Evolutionary conservation across 176 grass and related monocot species (phyloP).

Genomic region (Cocos nucifera): DNA sequence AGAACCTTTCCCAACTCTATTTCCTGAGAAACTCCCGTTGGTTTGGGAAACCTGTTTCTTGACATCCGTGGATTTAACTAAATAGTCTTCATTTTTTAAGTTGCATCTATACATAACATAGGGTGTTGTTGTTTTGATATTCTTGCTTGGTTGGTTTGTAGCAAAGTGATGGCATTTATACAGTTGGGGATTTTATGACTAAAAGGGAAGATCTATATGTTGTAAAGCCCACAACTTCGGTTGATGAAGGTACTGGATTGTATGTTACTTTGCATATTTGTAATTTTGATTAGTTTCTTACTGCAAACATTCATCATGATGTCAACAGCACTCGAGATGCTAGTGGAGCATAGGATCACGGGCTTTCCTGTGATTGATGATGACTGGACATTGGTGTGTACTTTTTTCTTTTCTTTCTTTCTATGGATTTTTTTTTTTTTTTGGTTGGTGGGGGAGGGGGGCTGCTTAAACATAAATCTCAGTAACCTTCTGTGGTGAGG

Average conservation of each 20-base stretch:
- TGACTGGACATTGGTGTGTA: constrained; percentile 59
- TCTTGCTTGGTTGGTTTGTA: constrained; percentile 4
- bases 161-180: constrained; percentile 57
- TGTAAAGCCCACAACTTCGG: constrained; percentile 46
- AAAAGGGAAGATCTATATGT: constrained; percentile 45
- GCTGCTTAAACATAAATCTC: background rate
- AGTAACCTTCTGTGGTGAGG: background rate
- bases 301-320: background rate
- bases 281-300: constrained; percentile 1
- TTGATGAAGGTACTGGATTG: constrained; percentile 53
- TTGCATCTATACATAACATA: no score
- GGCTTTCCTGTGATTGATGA: constrained; percentile 94
- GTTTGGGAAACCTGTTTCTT: no score
- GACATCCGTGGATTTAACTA: no score
- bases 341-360: constrained; percentile 70
- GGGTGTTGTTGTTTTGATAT: no score
- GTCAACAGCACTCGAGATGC: constrained; percentile 47
- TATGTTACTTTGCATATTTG: background rate
- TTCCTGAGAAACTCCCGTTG: no score
- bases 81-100: no score
- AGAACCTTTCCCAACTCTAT: no score
- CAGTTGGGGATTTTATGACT: constrained; percentile 89
- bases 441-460: no score
- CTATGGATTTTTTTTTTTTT: background rate
- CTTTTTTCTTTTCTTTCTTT: background rate